A percentile compares a stretch with the other conserved stretches of the same genome.
These are phyloP conservation scores for Mycena capillaripes DNA, from an alignment of 768 basidiomycete species.

Conservation along the genomic window DNA sequence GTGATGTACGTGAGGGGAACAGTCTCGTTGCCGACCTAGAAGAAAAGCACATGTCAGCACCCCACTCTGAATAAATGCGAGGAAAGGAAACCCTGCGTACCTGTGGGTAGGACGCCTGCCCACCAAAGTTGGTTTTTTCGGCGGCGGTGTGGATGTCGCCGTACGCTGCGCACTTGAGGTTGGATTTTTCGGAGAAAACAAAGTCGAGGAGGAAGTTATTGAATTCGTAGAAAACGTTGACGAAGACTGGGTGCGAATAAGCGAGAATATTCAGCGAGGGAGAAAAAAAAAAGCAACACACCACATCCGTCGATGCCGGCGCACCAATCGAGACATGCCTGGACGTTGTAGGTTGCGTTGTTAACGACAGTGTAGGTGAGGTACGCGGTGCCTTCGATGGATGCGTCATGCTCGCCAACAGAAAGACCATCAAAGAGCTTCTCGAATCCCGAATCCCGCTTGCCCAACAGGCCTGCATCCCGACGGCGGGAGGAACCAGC, in stretches of 20 bases:
- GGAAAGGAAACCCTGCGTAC: background rate
- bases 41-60: background rate
- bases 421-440: constrained; percentile 37
- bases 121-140: constrained; percentile 61
- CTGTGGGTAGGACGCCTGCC: constrained; percentile 53
- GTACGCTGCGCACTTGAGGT: too few species aligned
- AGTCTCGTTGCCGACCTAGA: background rate
- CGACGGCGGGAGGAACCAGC: background rate
- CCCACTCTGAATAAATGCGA: background rate
- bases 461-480: background rate
- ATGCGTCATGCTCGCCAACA: constrained; percentile 48
- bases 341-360: too few species aligned
- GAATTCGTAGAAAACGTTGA: constrained; percentile 63
- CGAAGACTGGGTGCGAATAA: constrained; percentile 50
- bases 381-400: background rate
- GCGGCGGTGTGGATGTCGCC: constrained; percentile 40
- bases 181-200: constrained; percentile 53
- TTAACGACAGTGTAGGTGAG: too few species aligned
- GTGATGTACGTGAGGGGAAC: constrained; percentile 34
- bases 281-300: background rate
- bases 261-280: background rate
- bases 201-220: constrained; percentile 58
- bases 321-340: background rate
- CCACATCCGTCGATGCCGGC: background rate
- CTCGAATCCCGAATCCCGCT: background rate